These are phyloP conservation scores for Vigna radiata DNA, from an alignment of 306 rosid species.

Conservation along the genomic window DNA sequence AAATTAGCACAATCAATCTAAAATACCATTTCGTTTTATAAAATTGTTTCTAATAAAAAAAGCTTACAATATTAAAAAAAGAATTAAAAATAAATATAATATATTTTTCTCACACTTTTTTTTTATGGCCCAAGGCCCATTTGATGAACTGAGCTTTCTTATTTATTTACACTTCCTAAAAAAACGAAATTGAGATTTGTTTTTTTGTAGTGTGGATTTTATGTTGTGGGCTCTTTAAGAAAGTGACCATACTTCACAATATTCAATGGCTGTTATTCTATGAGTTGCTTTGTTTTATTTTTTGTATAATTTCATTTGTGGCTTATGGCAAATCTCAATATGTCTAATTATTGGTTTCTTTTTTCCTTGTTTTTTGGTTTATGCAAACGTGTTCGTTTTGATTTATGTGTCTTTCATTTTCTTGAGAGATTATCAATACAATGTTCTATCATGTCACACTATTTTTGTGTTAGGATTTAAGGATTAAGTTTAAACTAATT, in stretches of 20 bases:
- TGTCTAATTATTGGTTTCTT: background rate
- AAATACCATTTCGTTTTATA: too few species aligned
- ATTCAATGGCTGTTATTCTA: conserved; percentile 20
- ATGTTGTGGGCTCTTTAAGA: background rate
- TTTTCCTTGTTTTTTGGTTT: background rate
- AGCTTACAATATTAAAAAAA: too few species aligned
- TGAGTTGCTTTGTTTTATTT: background rate
- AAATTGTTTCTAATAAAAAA: too few species aligned
- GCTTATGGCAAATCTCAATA: background rate
- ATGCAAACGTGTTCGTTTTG: background rate
- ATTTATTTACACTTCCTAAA: background rate
- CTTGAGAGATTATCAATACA: background rate
- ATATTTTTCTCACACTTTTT: background rate
- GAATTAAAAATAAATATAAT: background rate
- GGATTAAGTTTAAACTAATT: too few species aligned
- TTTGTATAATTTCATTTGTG: conserved; percentile 2
- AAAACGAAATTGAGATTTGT: background rate
- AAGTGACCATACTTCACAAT: conserved; percentile 1
- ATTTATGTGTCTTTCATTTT: conserved; percentile 18
- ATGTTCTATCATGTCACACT: background rate
- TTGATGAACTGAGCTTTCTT: conserved; percentile 16
- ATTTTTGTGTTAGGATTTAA: background rate
- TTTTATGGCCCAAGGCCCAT: background rate
- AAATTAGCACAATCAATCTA: too few species aligned
- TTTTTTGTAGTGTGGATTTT: conserved; percentile 35